Percentiles rank a stretch among this genome's conserved stretches.
Conservation (phyloP, 768 basidiomycete genomes). For the Solioccasus polychromus region DNA sequence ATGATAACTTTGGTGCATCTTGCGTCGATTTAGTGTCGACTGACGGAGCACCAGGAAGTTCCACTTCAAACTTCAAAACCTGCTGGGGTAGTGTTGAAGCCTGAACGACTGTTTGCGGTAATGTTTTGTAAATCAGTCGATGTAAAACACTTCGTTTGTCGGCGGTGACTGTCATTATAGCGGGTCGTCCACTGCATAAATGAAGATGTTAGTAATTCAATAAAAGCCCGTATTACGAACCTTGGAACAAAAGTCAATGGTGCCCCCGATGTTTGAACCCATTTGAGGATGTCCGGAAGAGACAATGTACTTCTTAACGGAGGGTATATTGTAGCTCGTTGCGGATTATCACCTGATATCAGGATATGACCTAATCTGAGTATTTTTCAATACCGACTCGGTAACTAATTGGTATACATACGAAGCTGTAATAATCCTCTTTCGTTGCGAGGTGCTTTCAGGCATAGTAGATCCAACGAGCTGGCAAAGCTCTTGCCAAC, state of each 20-base stretch:
- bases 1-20: neutral
- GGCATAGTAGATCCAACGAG: slow-evolving; percentile 7
- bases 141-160: slow-evolving; percentile 37
- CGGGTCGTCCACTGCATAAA: slow-evolving; percentile 37
- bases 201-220: neutral
- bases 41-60: slow-evolving; percentile 14
- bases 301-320: slow-evolving; percentile 44
- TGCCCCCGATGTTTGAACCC: slow-evolving; percentile 37
- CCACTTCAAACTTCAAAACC: slow-evolving; percentile 41
- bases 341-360: slow-evolving; percentile 36
- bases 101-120: slow-evolving; percentile 18
- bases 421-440: slow-evolving; percentile 39
- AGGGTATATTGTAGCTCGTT: slow-evolving; percentile 40
- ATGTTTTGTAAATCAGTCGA: slow-evolving; percentile 47
- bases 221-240: slow-evolving; percentile 28
- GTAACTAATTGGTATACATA: slow-evolving; percentile 16
- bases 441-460: slow-evolving; percentile 1
- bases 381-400: slow-evolving; percentile 4
- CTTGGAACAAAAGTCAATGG: slow-evolving; percentile 50
- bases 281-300: slow-evolving; percentile 43
- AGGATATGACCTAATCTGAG: slow-evolving; percentile 61
- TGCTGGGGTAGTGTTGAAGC: slow-evolving; percentile 10
- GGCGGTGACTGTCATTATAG: slow-evolving; percentile 31
- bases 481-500: slow-evolving; percentile 11
- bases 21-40: neutral